Evolutionary conservation across 805 yeast genomes (phyloP).

Genomic region (Wickerhamiella alocasiicola): DNA sequence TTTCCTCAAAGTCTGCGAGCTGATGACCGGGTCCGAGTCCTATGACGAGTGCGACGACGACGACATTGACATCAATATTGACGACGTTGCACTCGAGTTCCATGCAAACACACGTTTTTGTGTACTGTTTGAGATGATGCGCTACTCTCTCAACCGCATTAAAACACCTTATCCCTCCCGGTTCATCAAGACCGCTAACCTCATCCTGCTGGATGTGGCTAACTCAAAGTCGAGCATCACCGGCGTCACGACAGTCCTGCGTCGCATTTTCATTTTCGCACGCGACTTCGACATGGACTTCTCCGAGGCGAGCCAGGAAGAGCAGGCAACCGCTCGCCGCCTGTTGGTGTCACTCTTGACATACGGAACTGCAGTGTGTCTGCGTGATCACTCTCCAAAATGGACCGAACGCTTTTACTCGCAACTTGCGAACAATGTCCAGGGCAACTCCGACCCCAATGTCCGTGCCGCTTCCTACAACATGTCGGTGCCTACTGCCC

Average conservation of each 20-base stretch:
- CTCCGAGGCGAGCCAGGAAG: conserved; percentile 27
- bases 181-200: conserved; percentile 55
- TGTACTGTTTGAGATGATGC: conserved; percentile 51
- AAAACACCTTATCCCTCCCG: conserved; percentile 66
- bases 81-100: conserved; percentile 3
- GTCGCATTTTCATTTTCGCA: conserved; percentile 45
- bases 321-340: conserved; percentile 42
- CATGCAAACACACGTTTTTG: conserved; percentile 40
- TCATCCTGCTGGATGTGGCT: conserved; percentile 44
- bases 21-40: not conserved
- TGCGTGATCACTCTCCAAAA: conserved; percentile 24
- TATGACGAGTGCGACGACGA: conserved; percentile 14
- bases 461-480: conserved; percentile 23
- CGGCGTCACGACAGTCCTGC: conserved; percentile 35
- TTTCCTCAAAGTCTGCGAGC: conserved; percentile 45
- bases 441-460: conserved; percentile 18
- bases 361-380: conserved; percentile 34
- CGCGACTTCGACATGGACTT: conserved; percentile 39
- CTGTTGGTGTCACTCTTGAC: conserved; percentile 53
- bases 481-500: conserved; percentile 21
- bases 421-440: conserved; percentile 25
- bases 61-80: conserved; percentile 14
- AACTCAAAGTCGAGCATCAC: conserved; percentile 31
- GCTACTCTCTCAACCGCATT: conserved; percentile 45
- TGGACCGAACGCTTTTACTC: conserved; percentile 26